phyloP scores from a whole-genome alignment of 75 land plant species.

The Cryptomeria japonica region DNA sequence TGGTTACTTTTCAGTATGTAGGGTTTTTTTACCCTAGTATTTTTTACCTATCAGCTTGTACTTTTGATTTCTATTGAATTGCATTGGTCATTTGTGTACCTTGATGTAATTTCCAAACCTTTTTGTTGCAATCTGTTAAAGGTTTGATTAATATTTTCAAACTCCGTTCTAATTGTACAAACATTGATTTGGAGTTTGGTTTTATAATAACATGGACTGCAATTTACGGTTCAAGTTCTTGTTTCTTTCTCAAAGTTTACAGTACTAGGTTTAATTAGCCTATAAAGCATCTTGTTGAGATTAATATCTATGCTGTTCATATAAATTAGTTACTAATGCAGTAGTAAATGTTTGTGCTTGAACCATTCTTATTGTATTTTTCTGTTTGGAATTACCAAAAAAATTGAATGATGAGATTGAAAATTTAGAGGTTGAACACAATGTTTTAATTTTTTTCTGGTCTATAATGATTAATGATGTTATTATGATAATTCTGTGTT shows the following conservation, averaged over 20 bases:
- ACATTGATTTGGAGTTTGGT: neutral
- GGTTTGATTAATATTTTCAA: neutral
- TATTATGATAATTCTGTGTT: neutral
- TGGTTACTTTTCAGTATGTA: too few species aligned
- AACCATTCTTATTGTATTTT: neutral
- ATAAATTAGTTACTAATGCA: neutral
- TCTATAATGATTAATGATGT: neutral
- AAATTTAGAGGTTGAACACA: neutral
- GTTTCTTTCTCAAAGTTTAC: neutral
- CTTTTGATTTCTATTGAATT: too few species aligned
- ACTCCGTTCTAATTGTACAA: neutral
- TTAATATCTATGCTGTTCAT: neutral
- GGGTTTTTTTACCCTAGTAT: too few species aligned
- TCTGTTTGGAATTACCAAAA: too few species aligned
- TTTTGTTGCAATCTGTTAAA: too few species aligned
- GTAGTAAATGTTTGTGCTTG: neutral
- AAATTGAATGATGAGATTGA: neutral
- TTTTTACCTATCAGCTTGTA: too few species aligned
- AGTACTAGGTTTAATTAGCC: neutral
- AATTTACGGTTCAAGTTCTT: neutral
- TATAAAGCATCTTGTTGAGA: neutral
- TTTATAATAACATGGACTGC: neutral
- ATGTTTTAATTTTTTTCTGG: neutral
- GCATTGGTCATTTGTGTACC: neutral
- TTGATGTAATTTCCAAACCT: too few species aligned